Evolutionary conservation across 1,284 basidiomycete genomes (phyloP).

Genomic region (Amylostereum areolatum): DNA sequence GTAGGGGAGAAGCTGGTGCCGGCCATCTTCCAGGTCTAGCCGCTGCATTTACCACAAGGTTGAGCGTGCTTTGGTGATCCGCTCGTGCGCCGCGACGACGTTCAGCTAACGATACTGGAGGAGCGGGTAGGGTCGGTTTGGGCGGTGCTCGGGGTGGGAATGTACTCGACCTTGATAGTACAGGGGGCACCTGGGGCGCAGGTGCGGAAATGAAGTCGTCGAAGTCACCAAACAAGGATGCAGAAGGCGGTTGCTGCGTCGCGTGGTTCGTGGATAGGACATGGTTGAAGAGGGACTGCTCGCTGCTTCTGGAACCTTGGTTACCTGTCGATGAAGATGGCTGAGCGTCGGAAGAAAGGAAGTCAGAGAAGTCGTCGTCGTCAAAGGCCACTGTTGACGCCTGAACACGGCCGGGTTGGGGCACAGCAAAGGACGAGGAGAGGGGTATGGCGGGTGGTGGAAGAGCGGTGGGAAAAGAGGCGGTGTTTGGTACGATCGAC

Average conservation of each 20-base stretch:
- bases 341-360: conserved; percentile 11
- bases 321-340: conserved; percentile 3
- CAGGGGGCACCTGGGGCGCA: neutral
- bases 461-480: conserved; percentile 1
- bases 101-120: neutral
- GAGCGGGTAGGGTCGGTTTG: neutral
- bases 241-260: neutral
- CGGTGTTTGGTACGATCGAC: neutral
- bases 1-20: conserved; percentile 7
- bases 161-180: neutral
- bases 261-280: neutral
- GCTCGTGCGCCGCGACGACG: neutral
- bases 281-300: neutral
- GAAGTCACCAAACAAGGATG: conserved; percentile 10
- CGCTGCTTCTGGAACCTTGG: neutral
- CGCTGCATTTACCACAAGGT: neutral
- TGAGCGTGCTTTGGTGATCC: neutral
- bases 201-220: conserved; percentile 12
- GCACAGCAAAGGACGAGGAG: conserved; percentile 11
- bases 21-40: conserved; percentile 8
- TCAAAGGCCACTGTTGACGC: conserved; percentile 7
- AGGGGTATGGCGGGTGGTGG: neutral
- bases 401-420: neutral
- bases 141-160: neutral
- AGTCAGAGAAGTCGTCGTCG: conserved; percentile 26